These are phyloP conservation scores for Berkeleyomyces basicola DNA, from an alignment of 2,329 filamentous ascomycete genomes.

Conservation along the genomic window DNA sequence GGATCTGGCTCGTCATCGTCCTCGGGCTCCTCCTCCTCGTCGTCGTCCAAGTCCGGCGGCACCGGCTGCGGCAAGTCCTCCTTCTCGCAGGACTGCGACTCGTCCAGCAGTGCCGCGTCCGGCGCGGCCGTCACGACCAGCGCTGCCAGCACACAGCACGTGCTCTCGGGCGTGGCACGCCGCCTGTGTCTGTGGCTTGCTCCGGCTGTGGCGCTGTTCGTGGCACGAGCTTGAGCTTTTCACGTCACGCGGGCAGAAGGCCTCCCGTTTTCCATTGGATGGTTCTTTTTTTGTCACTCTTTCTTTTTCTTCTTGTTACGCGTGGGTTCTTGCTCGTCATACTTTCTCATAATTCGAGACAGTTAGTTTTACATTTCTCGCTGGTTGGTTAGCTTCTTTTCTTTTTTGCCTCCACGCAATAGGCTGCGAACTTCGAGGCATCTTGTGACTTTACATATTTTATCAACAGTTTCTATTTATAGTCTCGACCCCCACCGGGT, in stretches of 20 bases:
- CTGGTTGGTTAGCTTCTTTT: not conserved
- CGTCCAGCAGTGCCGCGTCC: not conserved
- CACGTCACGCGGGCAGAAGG: not conserved
- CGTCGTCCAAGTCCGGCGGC: constrained; percentile 2
- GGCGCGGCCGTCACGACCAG: not conserved
- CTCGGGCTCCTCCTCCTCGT: not conserved
- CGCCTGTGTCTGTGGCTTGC: not conserved
- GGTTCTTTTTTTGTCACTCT: not conserved
- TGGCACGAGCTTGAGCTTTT: not conserved
- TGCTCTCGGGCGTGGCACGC: not conserved
- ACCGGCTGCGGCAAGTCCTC: constrained; percentile 8
- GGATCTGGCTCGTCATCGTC: constrained; percentile 4
- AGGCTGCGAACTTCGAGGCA: too few species aligned
- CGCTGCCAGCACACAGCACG: not conserved
- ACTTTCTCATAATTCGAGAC: not conserved
- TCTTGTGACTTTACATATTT: not conserved
- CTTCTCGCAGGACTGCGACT: constrained; percentile 14
- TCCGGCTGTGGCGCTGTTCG: not conserved
- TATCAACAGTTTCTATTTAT: not conserved
- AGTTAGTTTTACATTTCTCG: not conserved
- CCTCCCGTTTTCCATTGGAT: not conserved
- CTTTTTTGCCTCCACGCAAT: not conserved
- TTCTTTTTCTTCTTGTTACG: not conserved
- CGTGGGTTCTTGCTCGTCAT: not conserved
- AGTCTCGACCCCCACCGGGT: not conserved